Evolutionary conservation across 352 stramenopile species (phyloP).

Genomic region (Globisporangium middletonii): DNA sequence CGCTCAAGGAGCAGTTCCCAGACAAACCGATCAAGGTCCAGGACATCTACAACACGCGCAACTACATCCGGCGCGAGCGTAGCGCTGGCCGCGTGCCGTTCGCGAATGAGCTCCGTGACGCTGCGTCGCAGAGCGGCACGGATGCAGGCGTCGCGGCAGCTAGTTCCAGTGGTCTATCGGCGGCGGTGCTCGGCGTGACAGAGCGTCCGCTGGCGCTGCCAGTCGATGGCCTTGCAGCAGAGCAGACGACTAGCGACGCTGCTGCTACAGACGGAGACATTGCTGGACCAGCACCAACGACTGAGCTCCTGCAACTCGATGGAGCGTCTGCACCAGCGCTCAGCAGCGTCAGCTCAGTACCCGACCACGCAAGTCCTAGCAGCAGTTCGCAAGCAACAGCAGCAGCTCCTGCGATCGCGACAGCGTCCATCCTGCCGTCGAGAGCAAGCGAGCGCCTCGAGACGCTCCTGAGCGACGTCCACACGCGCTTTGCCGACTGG

Average conservation of each 20-base stretch:
- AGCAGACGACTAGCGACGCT: no score
- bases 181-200: no score
- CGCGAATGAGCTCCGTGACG: not conserved
- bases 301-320: not conserved
- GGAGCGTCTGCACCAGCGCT: no score
- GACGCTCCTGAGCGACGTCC: not conserved
- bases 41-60: conserved; percentile 50
- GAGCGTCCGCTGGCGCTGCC: no score
- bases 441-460: conserved; percentile 3
- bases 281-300: not conserved
- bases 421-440: not conserved
- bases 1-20: conserved; percentile 29
- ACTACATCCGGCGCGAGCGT: conserved; percentile 35
- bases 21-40: conserved; percentile 39
- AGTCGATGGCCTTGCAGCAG: no score
- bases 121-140: not conserved
- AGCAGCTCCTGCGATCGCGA: not conserved
- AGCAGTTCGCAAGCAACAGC: not conserved
- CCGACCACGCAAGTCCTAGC: not conserved
- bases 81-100: conserved; percentile 28
- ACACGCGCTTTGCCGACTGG: conserved; percentile 5
- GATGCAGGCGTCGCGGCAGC: not conserved
- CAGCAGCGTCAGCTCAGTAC: no score
- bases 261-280: no score
- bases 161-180: no score